Percentiles rank a stretch among this genome's conserved stretches.
Evolutionary conservation across 2,329 filamentous ascomycete genomes (phyloP).

Genomic region (Diaporthe destruens): DNA sequence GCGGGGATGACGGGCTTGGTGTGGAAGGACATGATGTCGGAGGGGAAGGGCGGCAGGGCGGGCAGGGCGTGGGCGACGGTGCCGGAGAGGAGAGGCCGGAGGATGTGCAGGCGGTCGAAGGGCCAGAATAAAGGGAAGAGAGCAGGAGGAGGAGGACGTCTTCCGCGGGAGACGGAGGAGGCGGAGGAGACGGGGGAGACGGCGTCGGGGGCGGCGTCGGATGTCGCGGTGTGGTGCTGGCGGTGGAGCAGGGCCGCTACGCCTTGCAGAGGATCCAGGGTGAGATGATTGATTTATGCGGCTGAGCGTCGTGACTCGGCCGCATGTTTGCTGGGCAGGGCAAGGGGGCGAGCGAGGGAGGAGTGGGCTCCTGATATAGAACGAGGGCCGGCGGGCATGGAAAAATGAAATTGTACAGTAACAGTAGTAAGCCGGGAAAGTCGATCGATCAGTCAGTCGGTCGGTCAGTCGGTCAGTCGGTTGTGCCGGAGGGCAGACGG

Average conservation of each 20-base stretch:
- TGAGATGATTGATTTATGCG: constrained; percentile 61
- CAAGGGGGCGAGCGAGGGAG: constrained; percentile 1
- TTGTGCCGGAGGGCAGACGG: constrained; percentile 20
- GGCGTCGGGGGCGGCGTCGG: constrained; percentile 49
- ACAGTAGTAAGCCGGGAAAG: constrained; percentile 1
- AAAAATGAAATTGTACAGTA: constrained; percentile 23
- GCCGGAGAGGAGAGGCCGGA: constrained; percentile 67
- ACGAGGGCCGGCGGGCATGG: neutral
- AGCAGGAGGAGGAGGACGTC: constrained; percentile 63
- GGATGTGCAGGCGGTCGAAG: constrained; percentile 56
- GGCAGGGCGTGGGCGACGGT: constrained; percentile 66
- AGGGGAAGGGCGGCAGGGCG: constrained; percentile 71
- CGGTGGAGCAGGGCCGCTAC: constrained; percentile 52
- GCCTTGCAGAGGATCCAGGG: constrained; percentile 68
- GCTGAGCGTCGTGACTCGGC: constrained; percentile 68
- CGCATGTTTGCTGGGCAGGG: constrained; percentile 60
- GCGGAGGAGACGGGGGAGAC: constrained; percentile 52
- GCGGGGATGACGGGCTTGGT: constrained; percentile 72
- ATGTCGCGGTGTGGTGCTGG: constrained; percentile 47
- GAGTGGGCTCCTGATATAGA: constrained; percentile 26
- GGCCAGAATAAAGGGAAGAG: constrained; percentile 46
- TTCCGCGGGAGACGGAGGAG: neutral
- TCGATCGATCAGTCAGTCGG: too few species aligned
- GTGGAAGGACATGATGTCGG: constrained; percentile 63
- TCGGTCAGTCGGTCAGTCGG: neutral